A percentile compares a stretch with the other conserved stretches of the same genome.
Conservation (phyloP, 345 rosid genomes). For the Iberis pinnata region DNA sequence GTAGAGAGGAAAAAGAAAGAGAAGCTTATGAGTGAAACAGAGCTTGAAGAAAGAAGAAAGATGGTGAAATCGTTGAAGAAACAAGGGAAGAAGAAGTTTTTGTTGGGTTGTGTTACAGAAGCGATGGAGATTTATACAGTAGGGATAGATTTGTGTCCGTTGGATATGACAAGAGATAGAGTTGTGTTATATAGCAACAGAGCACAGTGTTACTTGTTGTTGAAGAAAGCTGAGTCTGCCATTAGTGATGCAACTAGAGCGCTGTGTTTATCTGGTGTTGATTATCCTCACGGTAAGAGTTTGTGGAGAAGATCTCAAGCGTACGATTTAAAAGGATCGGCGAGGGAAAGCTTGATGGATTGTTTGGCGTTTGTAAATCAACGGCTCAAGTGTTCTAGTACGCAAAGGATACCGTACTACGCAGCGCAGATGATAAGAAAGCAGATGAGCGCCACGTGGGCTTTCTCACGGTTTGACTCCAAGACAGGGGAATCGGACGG, state of each 20-base stretch:
- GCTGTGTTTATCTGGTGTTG: constrained; percentile 40
- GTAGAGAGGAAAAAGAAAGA: constrained; percentile 64
- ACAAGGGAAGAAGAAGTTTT: constrained; percentile 54
- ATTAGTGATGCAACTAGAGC: constrained; percentile 80
- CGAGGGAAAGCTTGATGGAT: constrained; percentile 75
- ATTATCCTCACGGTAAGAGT: constrained; percentile 54
- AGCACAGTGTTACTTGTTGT: constrained; percentile 64
- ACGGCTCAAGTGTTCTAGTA: constrained; percentile 26
- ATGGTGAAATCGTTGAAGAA: constrained; percentile 42
- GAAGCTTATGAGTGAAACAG: constrained; percentile 49
- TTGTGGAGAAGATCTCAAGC: constrained; percentile 95
- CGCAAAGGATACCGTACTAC: constrained; percentile 44
- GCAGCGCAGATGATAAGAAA: constrained; percentile 54
- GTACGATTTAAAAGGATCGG: constrained; percentile 56
- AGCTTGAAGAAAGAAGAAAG: constrained; percentile 41
- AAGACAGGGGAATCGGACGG: background rate
- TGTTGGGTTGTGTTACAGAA: constrained; percentile 41
- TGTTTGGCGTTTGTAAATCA: constrained; percentile 52
- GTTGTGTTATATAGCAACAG: constrained; percentile 67
- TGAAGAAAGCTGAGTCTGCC: constrained; percentile 46
- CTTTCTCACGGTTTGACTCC: constrained; percentile 30
- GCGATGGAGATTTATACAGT: constrained; percentile 40
- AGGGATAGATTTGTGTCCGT: constrained; percentile 52
- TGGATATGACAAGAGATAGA: constrained; percentile 49
- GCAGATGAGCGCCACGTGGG: constrained; percentile 64